A percentile compares a stretch with the other conserved stretches of the same genome.
Conservation (phyloP, 441 rosid species). For the Brassica hybrid region DNA sequence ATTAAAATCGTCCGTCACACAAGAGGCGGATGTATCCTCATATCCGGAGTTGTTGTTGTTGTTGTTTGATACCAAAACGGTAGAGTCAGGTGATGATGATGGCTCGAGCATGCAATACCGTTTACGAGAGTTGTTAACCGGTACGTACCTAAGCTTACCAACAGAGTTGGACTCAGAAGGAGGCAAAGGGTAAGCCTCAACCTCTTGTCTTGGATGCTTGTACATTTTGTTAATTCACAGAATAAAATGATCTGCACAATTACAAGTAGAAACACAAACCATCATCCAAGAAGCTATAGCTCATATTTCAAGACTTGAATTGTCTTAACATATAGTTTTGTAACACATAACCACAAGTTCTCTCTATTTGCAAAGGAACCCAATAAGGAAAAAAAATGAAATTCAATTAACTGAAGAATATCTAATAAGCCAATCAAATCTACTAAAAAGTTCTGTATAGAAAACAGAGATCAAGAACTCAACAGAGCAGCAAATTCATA, state of each 20-base stretch:
- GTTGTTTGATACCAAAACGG: not conserved
- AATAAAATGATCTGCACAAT: constrained; percentile 11
- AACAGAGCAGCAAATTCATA: constrained; percentile 14
- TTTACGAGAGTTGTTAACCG: constrained; percentile 47
- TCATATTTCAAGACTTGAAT: constrained; percentile 5
- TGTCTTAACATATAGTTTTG: not conserved
- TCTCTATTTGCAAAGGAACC: not conserved
- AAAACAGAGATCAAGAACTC: constrained; percentile 11
- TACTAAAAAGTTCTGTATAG: not conserved
- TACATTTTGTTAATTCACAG: constrained; percentile 24
- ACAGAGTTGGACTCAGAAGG: constrained; percentile 20
- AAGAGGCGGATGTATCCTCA: constrained; percentile 56
- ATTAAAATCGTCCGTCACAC: constrained; percentile 69
- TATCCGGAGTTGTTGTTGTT: constrained; percentile 18
- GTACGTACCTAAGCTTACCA: constrained; percentile 34
- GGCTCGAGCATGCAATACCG: constrained; percentile 66
- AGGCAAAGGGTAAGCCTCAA: constrained; percentile 21
- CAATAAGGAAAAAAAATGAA: not conserved
- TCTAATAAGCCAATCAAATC: not conserved
- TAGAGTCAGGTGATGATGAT: constrained; percentile 50
- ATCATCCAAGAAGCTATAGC: constrained; percentile 9
- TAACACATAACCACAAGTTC: constrained; percentile 17
- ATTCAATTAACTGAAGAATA: not conserved
- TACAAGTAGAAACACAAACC: constrained; percentile 11
- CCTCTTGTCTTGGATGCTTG: constrained; percentile 37